Evolutionary conservation across 2,329 filamentous ascomycete species (phyloP).

Genomic region (Decorospora gaudefroyi): DNA sequence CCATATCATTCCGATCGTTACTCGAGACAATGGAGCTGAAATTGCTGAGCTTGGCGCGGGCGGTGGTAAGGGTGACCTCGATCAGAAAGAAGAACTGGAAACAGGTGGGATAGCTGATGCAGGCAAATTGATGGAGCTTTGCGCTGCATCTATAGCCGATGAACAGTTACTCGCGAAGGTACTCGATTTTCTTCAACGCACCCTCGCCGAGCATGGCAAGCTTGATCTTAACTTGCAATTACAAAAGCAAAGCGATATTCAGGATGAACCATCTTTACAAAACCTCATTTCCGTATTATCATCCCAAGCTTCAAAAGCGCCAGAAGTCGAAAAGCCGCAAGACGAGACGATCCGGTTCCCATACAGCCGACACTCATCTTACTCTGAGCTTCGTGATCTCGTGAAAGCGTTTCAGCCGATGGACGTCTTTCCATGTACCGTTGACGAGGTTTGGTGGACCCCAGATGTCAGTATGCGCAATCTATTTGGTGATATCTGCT

Average conservation of each 20-base stretch:
- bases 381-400: slow-evolving; percentile 74
- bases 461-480: slow-evolving; percentile 64
- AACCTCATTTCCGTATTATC: slow-evolving; percentile 41
- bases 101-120: slow-evolving; percentile 55
- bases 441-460: slow-evolving; percentile 65
- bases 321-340: neutral
- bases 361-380: slow-evolving; percentile 88
- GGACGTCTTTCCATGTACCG: slow-evolving; percentile 82
- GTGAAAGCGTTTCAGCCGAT: slow-evolving; percentile 69
- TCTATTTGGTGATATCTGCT: slow-evolving; percentile 74
- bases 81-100: slow-evolving; percentile 69
- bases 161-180: slow-evolving; percentile 44
- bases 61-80: slow-evolving; percentile 76
- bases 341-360: slow-evolving; percentile 63
- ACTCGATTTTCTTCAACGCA: slow-evolving; percentile 40
- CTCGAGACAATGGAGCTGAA: slow-evolving; percentile 65
- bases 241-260: slow-evolving; percentile 25
- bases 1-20: slow-evolving; percentile 77
- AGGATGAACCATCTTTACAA: slow-evolving; percentile 38
- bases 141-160: slow-evolving; percentile 47
- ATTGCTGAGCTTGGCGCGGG: slow-evolving; percentile 76
- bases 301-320: slow-evolving; percentile 14
- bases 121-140: slow-evolving; percentile 60
- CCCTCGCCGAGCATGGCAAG: slow-evolving; percentile 22
- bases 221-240: slow-evolving; percentile 37